phyloP scores from a whole-genome alignment of 192 early-diverging fungal genomes.

The Martensiomyces pterosporus region DNA sequence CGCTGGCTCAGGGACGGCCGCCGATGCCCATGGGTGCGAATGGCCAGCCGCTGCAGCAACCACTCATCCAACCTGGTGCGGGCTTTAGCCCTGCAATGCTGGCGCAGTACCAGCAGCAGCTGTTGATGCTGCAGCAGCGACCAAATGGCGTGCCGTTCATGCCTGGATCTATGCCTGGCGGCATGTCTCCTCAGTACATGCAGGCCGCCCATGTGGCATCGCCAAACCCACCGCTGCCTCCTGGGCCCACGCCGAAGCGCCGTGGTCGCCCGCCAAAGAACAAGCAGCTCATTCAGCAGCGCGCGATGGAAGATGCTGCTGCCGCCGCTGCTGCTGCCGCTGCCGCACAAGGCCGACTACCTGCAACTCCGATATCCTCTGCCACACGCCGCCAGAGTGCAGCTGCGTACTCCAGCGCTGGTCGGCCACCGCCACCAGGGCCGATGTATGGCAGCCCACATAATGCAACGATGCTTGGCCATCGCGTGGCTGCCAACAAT shows the following conservation, averaged over 20 bases:
- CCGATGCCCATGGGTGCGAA: slow-evolving; percentile 5
- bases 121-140: background rate
- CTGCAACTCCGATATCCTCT: background rate
- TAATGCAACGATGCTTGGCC: too few species aligned
- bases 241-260: slow-evolving; percentile 16
- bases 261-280: slow-evolving; percentile 49
- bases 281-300: slow-evolving; percentile 45
- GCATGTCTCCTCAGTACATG: background rate
- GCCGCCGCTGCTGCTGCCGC: slow-evolving; percentile 19
- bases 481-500: too few species aligned
- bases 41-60: slow-evolving; percentile 9
- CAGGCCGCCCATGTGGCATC: background rate
- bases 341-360: slow-evolving; percentile 3
- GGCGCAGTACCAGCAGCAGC: slow-evolving; percentile 9
- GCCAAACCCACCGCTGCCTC: background rate
- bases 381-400: slow-evolving; percentile 3
- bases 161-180: background rate
- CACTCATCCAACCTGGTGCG: slow-evolving; percentile 1
- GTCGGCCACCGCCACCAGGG: slow-evolving; percentile 13
- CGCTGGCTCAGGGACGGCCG: slow-evolving; percentile 27
- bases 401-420: background rate
- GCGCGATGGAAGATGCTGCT: slow-evolving; percentile 41
- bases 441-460: slow-evolving; percentile 2
- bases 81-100: slow-evolving; percentile 2
- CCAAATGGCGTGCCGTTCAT: background rate